Base-by-base conservation (phyloP, 2,329 filamentous ascomycete species). In the Chaetomiaceae sp. region DNA sequence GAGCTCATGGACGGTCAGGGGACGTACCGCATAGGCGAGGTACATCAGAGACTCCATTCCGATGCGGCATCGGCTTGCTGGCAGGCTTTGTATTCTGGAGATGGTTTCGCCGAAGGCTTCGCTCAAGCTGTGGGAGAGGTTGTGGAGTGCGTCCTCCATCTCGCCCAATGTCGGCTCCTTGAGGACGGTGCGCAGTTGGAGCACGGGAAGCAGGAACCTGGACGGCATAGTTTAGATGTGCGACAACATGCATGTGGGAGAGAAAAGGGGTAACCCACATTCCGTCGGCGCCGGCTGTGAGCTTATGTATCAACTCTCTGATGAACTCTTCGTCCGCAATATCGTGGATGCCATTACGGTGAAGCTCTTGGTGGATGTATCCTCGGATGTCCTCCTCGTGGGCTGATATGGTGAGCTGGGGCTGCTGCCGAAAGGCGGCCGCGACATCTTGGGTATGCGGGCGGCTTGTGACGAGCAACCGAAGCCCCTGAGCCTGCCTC, bases 151-250 rank as follows among this genome's bases (percentile, higher is more conserved):
- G 53, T 62, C 56, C 38, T 60, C 58, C 53, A 68, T 63, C 36
- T 68, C 65, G 15, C 62, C 63, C 50, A 58, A 59, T 9, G 66
- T 67, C 15, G 64, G 58, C 54, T 65, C 62, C 31, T 64, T 60
- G 6, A 67, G 48, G 29, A 69, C 61, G 2, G 59, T 59, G 37
- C 57, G 57, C 44, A 68, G 61, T 43, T 68, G 66, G n/a, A 69
- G 59, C 3, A 64, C 64, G 5, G 66, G 63, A 6, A 69, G 58
- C 15, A 69, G 54, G 48, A 63, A 64, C 60, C 63, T 64, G 37
- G 27, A 5, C 9, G 7, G 11, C 12, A 22, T 12, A 17, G 8
- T 44, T 27, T 9, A 27, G 27, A 11, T 31, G 4, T 7, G 9
- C 27, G 14, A 12, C 27, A 11, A 9, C 4, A 4, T 31, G 9